Evolutionary conservation across 1,139 yeast genomes (phyloP).

Genomic region (Yamadazyma trypodendri): DNA sequence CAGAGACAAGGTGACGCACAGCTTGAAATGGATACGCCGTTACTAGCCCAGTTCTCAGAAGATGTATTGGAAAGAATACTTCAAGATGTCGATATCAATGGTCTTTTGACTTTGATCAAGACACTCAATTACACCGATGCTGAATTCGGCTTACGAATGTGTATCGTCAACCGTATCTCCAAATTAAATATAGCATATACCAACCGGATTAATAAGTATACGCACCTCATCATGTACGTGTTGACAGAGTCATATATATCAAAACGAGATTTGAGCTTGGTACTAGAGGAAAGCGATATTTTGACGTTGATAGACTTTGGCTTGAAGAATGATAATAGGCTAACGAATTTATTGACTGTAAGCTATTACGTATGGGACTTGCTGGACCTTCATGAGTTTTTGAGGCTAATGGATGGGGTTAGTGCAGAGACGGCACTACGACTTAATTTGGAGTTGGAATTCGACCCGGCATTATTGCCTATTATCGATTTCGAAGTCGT

Average conservation of each 20-base stretch:
- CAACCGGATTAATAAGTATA: constrained; percentile 12
- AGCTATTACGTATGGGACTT: constrained; percentile 23
- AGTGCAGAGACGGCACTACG: constrained; percentile 1
- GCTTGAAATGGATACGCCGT: constrained; percentile 6
- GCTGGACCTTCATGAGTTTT: constrained; percentile 17
- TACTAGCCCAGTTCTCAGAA: constrained; percentile 9
- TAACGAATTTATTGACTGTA: constrained; percentile 16
- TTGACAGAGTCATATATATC: constrained; percentile 14
- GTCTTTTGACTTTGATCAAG: constrained; percentile 5
- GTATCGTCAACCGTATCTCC: neutral
- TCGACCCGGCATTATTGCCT: constrained; percentile 20
- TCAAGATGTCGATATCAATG: constrained; percentile 11
- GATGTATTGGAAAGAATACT: constrained; percentile 10
- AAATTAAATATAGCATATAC: constrained; percentile 9
- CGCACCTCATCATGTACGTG: constrained; percentile 15
- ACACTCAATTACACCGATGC: neutral
- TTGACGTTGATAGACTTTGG: constrained; percentile 6
- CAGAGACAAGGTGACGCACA: too few species aligned
- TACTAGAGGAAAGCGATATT: constrained; percentile 6
- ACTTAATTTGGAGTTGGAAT: constrained; percentile 23
- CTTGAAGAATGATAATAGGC: constrained; percentile 2
- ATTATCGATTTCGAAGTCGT: constrained; percentile 14
- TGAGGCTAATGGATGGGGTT: constrained; percentile 9
- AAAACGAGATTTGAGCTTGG: constrained; percentile 5
- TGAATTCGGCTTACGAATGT: neutral